These are phyloP conservation scores for Euphrasia confusa DNA, from an alignment of 257 asterid species.

Conservation along the genomic window DNA sequence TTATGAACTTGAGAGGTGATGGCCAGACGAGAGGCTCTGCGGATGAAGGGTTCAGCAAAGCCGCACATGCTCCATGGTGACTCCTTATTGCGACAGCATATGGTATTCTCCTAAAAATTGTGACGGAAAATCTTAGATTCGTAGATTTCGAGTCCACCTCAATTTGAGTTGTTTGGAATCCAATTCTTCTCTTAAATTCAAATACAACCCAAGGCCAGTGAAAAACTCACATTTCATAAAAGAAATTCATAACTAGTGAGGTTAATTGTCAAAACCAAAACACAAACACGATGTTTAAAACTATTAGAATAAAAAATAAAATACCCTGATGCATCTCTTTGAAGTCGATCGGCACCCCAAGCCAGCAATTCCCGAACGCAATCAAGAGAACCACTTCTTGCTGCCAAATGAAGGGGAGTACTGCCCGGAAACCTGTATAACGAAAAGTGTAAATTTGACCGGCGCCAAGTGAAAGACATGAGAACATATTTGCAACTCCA, in stretches of 20 bases:
- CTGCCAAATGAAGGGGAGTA: constrained; percentile 97
- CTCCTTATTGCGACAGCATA: constrained; percentile 70
- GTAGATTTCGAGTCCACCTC: no score
- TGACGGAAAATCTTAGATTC: neutral
- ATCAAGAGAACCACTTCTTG: constrained; percentile 94
- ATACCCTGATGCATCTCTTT: constrained; percentile 86
- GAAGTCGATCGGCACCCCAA: constrained; percentile 90
- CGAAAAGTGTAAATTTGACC: neutral
- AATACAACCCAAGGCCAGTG: no score
- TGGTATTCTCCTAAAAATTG: constrained; percentile 74
- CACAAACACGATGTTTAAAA: neutral
- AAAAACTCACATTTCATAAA: no score
- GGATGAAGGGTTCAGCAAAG: constrained; percentile 81
- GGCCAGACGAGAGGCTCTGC: constrained; percentile 99
- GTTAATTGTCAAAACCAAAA: no score
- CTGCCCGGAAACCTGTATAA: constrained; percentile 72
- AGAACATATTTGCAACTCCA: neutral
- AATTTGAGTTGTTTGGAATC: no score
- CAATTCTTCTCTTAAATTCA: no score
- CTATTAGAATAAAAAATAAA: neutral
- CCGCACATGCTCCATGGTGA: constrained; percentile 80
- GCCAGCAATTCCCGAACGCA: constrained; percentile 84
- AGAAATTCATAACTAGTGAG: no score
- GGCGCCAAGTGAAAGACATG: neutral
- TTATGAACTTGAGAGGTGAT: constrained; percentile 79